phyloP scores from a whole-genome alignment of 2,329 filamentous ascomycete species.

The Colletotrichum chrysophilum region DNA sequence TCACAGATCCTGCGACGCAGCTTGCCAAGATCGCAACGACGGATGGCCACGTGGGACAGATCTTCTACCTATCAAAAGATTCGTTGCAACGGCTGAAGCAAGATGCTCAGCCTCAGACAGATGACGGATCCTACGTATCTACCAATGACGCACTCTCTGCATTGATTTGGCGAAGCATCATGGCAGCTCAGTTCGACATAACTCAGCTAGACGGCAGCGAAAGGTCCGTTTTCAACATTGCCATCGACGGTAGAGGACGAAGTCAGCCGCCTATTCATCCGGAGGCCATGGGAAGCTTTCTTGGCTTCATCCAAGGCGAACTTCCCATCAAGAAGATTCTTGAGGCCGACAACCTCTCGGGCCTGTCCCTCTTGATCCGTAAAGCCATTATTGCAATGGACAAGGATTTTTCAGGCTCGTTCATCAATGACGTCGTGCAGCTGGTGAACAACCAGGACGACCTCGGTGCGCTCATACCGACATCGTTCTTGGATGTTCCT shows the following conservation, averaged over 20 bases:
- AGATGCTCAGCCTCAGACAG: constrained; percentile 29
- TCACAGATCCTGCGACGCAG: constrained; percentile 31
- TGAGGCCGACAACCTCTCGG: neutral
- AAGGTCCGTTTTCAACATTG: neutral
- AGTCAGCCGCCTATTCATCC: neutral
- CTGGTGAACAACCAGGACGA: neutral
- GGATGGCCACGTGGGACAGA: constrained; percentile 32
- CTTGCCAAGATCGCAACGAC: constrained; percentile 36
- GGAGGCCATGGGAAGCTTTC: neutral
- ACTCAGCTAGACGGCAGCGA: neutral
- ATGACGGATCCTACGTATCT: constrained; percentile 30
- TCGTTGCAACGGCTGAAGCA: constrained; percentile 32
- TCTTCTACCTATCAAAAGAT: constrained; percentile 36
- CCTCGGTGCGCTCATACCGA: neutral
- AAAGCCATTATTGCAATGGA: neutral
- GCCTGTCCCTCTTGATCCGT: neutral
- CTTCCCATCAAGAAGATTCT: neutral
- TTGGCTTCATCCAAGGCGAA: neutral
- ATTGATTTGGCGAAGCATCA: constrained; percentile 14
- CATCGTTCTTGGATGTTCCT: neutral
- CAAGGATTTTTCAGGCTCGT: neutral
- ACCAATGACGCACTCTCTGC: constrained; percentile 26
- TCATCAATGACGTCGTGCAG: neutral
- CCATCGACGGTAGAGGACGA: neutral
- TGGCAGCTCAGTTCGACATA: constrained; percentile 7